A percentile compares a stretch with the other conserved stretches of the same genome.
Evolutionary conservation across 139 green algal species (phyloP).

Genomic region (Picochlorum sp.): DNA sequence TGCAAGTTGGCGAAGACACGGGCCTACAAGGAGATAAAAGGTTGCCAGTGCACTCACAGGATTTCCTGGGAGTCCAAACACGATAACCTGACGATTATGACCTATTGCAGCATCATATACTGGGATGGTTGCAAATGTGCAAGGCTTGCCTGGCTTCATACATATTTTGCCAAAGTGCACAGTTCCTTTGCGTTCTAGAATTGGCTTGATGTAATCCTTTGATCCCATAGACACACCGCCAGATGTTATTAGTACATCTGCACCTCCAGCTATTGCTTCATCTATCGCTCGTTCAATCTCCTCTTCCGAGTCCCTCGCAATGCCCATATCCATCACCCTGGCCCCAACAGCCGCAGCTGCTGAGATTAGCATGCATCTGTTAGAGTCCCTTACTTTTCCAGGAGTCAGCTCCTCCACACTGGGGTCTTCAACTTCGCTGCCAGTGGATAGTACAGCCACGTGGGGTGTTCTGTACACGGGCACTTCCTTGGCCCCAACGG

Average conservation of each 20-base stretch:
- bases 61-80: constrained; percentile 65
- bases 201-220: constrained; percentile 86
- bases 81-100: constrained; percentile 5
- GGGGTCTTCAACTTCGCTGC: constrained; percentile 63
- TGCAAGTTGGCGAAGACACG: constrained; percentile 67
- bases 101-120: background rate
- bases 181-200: constrained; percentile 67
- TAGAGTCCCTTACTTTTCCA: constrained; percentile 84
- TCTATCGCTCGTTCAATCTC: constrained; percentile 52
- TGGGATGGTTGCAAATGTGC: constrained; percentile 86
- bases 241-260: constrained; percentile 77
- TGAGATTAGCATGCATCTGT: constrained; percentile 81
- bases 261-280: constrained; percentile 36
- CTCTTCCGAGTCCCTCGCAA: constrained; percentile 44
- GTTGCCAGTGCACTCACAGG: constrained; percentile 82
- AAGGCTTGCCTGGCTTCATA: constrained; percentile 97
- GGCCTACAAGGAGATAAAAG: constrained; percentile 82
- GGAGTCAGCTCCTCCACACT: constrained; percentile 23
- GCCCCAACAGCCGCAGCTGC: constrained; percentile 40
- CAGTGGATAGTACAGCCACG: constrained; percentile 84
- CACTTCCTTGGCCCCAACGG: constrained; percentile 49
- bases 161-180: constrained; percentile 84
- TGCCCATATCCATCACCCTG: constrained; percentile 59
- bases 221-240: constrained; percentile 96
- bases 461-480: constrained; percentile 32